A percentile compares a stretch with the other conserved stretches of the same genome.
Evolutionary conservation across 1,284 basidiomycete species (phyloP).

Genomic region (Rhodotorula sp.): DNA sequence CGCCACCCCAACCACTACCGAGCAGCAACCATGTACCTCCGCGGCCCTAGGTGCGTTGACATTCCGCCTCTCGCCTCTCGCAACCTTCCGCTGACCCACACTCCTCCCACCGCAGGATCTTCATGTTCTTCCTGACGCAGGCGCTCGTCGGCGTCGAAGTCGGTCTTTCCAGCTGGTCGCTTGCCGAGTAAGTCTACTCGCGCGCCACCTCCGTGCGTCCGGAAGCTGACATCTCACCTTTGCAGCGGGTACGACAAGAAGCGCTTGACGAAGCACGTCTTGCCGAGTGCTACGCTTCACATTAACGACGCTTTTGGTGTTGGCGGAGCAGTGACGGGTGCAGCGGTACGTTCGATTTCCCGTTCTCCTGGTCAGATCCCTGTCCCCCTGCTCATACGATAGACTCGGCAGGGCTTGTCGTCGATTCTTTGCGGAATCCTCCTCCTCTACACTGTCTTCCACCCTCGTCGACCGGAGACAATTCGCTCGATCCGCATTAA

Average conservation of each 20-base stretch:
- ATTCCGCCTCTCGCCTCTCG: not conserved
- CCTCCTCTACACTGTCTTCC: slow-evolving; percentile 12
- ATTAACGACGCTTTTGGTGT: slow-evolving; percentile 13
- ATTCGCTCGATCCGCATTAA: slow-evolving; percentile 33
- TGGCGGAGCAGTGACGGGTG: slow-evolving; percentile 16
- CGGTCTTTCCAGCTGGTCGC: slow-evolving; percentile 15
- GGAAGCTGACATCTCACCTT: not conserved
- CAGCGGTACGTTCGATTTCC: not conserved
- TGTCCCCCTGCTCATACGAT: too few relatives aligned
- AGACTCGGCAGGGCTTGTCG: slow-evolving; percentile 15
- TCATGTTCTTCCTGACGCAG: slow-evolving; percentile 24
- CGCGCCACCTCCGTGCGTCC: not conserved
- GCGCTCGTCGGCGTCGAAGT: slow-evolving; percentile 6
- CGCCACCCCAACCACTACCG: not conserved
- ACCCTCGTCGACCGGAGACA: slow-evolving; percentile 23
- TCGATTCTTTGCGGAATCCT: slow-evolving; percentile 21
- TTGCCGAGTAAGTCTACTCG: slow-evolving; percentile 8
- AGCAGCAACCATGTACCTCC: slow-evolving; percentile 1
- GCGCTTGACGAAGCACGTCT: not conserved
- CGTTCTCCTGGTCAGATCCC: too few relatives aligned
- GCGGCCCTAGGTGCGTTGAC: slow-evolving; percentile 1
- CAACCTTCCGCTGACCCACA: not conserved
- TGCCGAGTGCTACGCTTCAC: slow-evolving; percentile 13
- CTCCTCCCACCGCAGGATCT: slow-evolving; percentile 6
- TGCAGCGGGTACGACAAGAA: slow-evolving; percentile 2